Evolutionary conservation across 495 filamentous ascomycete species (phyloP).

Genomic region (Apodospora peruviana): DNA sequence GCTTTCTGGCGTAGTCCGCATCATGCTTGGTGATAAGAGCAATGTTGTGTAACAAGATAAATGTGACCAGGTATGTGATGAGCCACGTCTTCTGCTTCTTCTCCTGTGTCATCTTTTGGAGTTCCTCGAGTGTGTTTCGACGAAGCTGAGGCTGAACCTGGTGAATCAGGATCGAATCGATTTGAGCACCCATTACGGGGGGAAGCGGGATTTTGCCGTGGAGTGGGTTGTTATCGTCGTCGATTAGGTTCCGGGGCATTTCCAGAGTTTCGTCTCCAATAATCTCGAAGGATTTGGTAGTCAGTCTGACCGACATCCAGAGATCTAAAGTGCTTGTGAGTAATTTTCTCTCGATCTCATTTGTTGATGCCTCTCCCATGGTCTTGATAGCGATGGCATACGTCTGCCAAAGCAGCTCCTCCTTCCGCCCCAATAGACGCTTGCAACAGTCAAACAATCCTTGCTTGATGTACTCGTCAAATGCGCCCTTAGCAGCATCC

Average conservation of each 20-base stretch:
- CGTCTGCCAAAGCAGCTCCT: slow-evolving; percentile 36
- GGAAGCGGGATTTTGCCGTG: slow-evolving; percentile 49
- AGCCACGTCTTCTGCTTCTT: slow-evolving; percentile 53
- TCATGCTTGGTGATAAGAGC: slow-evolving; percentile 53
- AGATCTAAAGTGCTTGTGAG: slow-evolving; percentile 46
- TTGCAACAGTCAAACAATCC: slow-evolving; percentile 34
- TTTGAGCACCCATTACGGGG: slow-evolving; percentile 55
- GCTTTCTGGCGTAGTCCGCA: slow-evolving; percentile 48
- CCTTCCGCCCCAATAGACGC: slow-evolving; percentile 27
- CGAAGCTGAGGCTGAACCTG: slow-evolving; percentile 50
- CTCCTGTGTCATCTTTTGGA: slow-evolving; percentile 51
- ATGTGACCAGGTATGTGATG: slow-evolving; percentile 52
- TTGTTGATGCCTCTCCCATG: slow-evolving; percentile 19
- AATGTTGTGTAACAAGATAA: slow-evolving; percentile 55
- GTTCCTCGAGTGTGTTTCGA: slow-evolving; percentile 47
- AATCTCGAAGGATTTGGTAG: slow-evolving; percentile 51
- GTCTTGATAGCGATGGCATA: slow-evolving; percentile 35
- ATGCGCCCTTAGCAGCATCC: slow-evolving; percentile 35
- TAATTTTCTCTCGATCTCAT: slow-evolving; percentile 33
- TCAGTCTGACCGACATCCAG: slow-evolving; percentile 54
- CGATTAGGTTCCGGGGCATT: slow-evolving; percentile 39
- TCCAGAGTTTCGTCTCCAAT: slow-evolving; percentile 49
- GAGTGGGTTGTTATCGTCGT: slow-evolving; percentile 45
- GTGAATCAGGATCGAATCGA: slow-evolving; percentile 53
- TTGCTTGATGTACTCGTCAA: slow-evolving; percentile 38